Conservation (phyloP, 768 basidiomycete species). For the Paxillus involutus region DNA sequence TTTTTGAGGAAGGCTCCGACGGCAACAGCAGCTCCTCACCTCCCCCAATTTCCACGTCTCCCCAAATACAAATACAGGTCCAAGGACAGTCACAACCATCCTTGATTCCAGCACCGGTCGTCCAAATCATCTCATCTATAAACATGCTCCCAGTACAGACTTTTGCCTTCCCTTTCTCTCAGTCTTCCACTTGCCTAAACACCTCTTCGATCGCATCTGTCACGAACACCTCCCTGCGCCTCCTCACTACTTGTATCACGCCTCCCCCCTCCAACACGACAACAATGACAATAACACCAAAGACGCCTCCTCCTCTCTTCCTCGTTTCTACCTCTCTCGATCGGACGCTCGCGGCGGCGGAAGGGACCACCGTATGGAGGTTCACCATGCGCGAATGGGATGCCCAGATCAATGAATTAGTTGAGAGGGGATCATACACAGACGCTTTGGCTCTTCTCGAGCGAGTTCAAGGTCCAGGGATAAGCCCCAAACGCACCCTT, state of each 20-base stretch:
- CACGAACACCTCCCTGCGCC: constrained; percentile 48
- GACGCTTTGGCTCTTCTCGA: constrained; percentile 83
- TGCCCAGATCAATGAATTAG: constrained; percentile 83
- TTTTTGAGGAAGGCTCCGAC: constrained; percentile 21
- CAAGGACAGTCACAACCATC: constrained; percentile 28
- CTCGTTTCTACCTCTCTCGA: constrained; percentile 76
- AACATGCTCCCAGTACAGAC: constrained; percentile 62
- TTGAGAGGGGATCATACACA: constrained; percentile 61
- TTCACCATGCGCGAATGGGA: constrained; percentile 72
- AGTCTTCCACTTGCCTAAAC: constrained; percentile 19
- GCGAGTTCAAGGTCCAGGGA: constrained; percentile 20
- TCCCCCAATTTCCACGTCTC: constrained; percentile 9
- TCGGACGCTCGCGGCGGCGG: constrained; percentile 55
- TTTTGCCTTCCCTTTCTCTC: constrained; percentile 62
- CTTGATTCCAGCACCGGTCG: constrained; percentile 53
- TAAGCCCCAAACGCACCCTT: constrained; percentile 42
- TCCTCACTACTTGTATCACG: constrained; percentile 44
- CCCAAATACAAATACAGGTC: constrained; percentile 16
- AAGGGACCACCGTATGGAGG: constrained; percentile 81
- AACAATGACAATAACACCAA: background rate
- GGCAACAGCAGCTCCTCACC: constrained; percentile 15
- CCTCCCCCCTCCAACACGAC: constrained; percentile 47
- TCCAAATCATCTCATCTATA: constrained; percentile 73
- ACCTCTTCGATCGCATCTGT: background rate
- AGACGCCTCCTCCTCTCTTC: constrained; percentile 44